Conservation (phyloP, 1,284 basidiomycete species). For the Vanrija sp. region DNA sequence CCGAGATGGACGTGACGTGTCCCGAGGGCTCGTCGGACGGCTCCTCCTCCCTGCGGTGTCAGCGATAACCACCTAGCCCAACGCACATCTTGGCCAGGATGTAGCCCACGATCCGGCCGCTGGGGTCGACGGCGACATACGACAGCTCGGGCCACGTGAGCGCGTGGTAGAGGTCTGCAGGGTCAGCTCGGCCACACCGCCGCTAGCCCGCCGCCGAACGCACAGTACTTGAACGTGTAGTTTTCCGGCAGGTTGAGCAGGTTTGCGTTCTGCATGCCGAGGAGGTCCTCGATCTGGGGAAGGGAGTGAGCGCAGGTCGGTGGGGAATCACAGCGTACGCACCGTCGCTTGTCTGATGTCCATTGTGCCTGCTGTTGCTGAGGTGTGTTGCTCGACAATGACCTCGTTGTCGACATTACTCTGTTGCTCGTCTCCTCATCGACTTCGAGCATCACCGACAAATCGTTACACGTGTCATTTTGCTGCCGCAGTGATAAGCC, state of each 20-base stretch:
- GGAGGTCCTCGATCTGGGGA: slow-evolving; percentile 58
- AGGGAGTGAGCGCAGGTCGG: too few relatives aligned
- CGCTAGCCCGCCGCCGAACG: too few relatives aligned
- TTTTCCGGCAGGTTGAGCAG: slow-evolving; percentile 82
- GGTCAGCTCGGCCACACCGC: slow-evolving; percentile 5
- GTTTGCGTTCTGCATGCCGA: slow-evolving; percentile 90
- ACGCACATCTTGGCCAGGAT: slow-evolving; percentile 86
- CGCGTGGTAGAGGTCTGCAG: slow-evolving; percentile 76
- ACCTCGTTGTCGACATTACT: too few relatives aligned
- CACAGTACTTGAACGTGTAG: slow-evolving; percentile 82
- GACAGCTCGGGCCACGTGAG: slow-evolving; percentile 91
- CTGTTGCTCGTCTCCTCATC: neutral
- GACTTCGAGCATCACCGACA: neutral
- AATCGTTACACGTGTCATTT: neutral
- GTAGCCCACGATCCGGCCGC: slow-evolving; percentile 87
- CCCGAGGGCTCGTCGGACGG: slow-evolving; percentile 62
- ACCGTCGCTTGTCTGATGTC: slow-evolving; percentile 54
- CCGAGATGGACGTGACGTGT: slow-evolving; percentile 87
- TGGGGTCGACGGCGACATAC: slow-evolving; percentile 86
- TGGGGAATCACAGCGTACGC: neutral
- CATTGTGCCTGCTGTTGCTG: slow-evolving; percentile 35
- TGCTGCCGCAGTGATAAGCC: neutral
- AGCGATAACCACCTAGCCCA: slow-evolving; percentile 7
- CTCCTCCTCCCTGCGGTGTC: slow-evolving; percentile 64
- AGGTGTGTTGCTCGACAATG: neutral